Conservation (phyloP, 768 basidiomycete genomes). For the Omphalotus guepiniiformis region DNA sequence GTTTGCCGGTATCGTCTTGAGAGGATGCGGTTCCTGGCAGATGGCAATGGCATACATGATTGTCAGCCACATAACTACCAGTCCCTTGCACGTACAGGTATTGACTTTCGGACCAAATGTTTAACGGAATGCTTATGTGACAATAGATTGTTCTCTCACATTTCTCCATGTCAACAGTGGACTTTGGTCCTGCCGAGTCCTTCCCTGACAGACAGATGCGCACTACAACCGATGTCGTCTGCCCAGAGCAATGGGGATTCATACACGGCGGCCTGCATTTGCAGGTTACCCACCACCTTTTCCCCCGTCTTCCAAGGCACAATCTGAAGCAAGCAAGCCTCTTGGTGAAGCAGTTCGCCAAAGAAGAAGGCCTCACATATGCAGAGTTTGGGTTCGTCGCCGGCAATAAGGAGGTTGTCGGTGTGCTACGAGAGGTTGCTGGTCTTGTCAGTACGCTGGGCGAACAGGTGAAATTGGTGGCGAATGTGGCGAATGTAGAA, state of each 20-base stretch:
- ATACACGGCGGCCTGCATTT: conserved; percentile 97
- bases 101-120: neutral
- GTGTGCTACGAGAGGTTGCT: conserved; percentile 81
- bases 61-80: conserved; percentile 80
- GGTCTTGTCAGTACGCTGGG: conserved; percentile 17
- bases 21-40: conserved; percentile 67
- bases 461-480: conserved; percentile 78
- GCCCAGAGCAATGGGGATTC: conserved; percentile 77
- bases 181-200: conserved; percentile 86
- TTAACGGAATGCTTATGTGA: neutral
- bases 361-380: conserved; percentile 80
- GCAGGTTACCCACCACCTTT: conserved; percentile 96
- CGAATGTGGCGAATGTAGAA: conserved; percentile 76
- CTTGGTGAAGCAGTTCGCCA: conserved; percentile 84
- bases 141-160: conserved; percentile 91
- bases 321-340: conserved; percentile 79
- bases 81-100: conserved; percentile 94
- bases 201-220: conserved; percentile 93
- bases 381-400: conserved; percentile 88
- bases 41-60: conserved; percentile 70
- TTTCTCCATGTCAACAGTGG: conserved; percentile 91
- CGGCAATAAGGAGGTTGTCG: conserved; percentile 81
- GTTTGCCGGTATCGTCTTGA: conserved; percentile 64
- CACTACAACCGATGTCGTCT: conserved; percentile 96
- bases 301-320: conserved; percentile 93